These are phyloP conservation scores for Microsporum ferrugineum DNA, from an alignment of 2,329 filamentous ascomycete genomes.

Conservation along the genomic window DNA sequence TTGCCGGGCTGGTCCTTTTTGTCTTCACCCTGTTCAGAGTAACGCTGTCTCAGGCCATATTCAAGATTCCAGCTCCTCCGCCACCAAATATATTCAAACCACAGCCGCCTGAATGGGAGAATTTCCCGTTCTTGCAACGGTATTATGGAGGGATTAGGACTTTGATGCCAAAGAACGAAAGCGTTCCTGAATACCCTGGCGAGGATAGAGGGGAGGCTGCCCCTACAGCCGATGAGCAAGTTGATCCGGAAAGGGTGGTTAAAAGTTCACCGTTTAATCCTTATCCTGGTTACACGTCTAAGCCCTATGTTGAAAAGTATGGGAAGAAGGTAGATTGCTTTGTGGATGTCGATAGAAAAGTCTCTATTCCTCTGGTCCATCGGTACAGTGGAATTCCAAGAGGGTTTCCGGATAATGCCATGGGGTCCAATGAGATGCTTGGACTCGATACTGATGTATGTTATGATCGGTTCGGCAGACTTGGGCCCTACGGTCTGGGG, in stretches of 20 bases:
- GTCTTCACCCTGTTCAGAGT: conserved; percentile 63
- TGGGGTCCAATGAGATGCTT: conserved; percentile 77
- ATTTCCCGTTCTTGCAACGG: conserved; percentile 70
- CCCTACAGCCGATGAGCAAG: conserved; percentile 2
- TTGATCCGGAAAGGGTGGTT: neutral
- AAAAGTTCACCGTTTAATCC: conserved; percentile 48
- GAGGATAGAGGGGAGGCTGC: conserved; percentile 26
- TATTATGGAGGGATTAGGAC: conserved; percentile 82
- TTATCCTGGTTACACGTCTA: conserved; percentile 53
- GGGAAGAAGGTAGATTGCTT: conserved; percentile 64
- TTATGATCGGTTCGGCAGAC: conserved; percentile 80
- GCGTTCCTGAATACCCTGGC: conserved; percentile 70
- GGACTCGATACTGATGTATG: conserved; percentile 75
- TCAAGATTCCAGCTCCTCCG: conserved; percentile 50
- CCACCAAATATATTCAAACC: conserved; percentile 21
- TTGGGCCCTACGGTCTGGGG: conserved; percentile 81
- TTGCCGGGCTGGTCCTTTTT: conserved; percentile 61
- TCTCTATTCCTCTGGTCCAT: conserved; percentile 58
- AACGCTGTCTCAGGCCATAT: conserved; percentile 49
- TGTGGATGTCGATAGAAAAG: conserved; percentile 54
- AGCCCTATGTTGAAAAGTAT: conserved; percentile 45
- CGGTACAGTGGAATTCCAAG: conserved; percentile 67
- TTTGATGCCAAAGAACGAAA: conserved; percentile 53
- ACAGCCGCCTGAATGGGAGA: conserved; percentile 61
- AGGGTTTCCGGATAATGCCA: conserved; percentile 72